phyloP scores from a whole-genome alignment of 1,139 yeast genomes.

The Debaryomycetaceae sp. region DNA sequence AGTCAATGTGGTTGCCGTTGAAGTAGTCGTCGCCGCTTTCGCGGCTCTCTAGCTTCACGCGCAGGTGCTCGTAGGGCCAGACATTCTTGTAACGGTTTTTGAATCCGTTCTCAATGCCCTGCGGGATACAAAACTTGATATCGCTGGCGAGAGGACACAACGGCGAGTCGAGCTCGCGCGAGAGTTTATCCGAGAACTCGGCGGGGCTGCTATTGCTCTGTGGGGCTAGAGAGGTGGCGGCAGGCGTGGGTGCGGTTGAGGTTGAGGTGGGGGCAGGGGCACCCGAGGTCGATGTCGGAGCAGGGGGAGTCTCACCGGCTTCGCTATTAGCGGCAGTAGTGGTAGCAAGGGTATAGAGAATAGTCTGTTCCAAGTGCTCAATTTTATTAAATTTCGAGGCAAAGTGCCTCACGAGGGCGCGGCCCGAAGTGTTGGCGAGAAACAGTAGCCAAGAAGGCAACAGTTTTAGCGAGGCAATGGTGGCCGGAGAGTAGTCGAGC shows the following conservation, averaged over 20 bases:
- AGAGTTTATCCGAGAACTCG: background rate
- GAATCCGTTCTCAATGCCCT: slow-evolving; percentile 36
- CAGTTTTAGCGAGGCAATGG: slow-evolving; percentile 7
- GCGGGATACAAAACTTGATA: slow-evolving; percentile 39
- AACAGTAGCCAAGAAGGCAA: slow-evolving; percentile 42
- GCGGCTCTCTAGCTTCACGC: slow-evolving; percentile 21
- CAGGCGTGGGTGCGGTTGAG: slow-evolving; percentile 2
- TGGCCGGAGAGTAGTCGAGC: slow-evolving; percentile 9
- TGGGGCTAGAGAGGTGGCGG: slow-evolving; percentile 9
- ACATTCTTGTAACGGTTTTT: slow-evolving; percentile 36
- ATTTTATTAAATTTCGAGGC: slow-evolving; percentile 32
- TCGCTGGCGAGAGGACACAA: slow-evolving; percentile 35
- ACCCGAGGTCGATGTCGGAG: no score
- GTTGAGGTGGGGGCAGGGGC: slow-evolving; percentile 1
- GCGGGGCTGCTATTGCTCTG: background rate
- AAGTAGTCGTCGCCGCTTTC: slow-evolving; percentile 25
- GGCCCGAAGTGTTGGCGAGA: slow-evolving; percentile 11
- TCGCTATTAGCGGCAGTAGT: slow-evolving; percentile 1
- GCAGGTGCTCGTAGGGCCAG: slow-evolving; percentile 37
- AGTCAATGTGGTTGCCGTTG: slow-evolving; percentile 29
- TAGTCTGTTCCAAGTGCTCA: slow-evolving; percentile 38
- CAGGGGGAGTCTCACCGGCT: slow-evolving; percentile 3
- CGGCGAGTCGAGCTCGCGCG: slow-evolving; percentile 29
- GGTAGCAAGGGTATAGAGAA: slow-evolving; percentile 23
- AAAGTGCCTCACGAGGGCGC: slow-evolving; percentile 23